Percentiles rank a stretch among this genome's conserved stretches.
These are phyloP conservation scores for Kwoniella sp. DNA, from an alignment of 768 basidiomycete species.

Conservation along the genomic window DNA sequence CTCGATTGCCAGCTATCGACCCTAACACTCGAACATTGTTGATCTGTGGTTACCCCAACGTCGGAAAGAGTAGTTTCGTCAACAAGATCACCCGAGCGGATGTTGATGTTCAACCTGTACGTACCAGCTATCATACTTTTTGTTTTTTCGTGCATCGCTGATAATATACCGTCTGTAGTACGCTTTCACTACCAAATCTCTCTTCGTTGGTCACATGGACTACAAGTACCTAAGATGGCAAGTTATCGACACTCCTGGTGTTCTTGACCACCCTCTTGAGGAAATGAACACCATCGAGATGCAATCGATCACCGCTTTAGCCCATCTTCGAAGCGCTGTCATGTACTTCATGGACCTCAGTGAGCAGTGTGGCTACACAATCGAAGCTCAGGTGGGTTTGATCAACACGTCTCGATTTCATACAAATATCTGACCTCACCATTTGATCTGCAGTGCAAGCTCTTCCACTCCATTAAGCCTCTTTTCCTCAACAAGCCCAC, in stretches of 20 bases:
- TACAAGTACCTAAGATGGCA: slow-evolving; percentile 99
- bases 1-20: slow-evolving; percentile 95
- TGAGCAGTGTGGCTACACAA: slow-evolving; percentile 95
- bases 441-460: slow-evolving; percentile 72
- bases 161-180: slow-evolving; percentile 58
- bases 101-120: slow-evolving; percentile 89
- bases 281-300: slow-evolving; percentile 99
- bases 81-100: slow-evolving; percentile 99
- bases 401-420: slow-evolving; percentile 8
- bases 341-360: slow-evolving; percentile 99
- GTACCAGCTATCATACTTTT: slow-evolving; percentile 8
- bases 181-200: slow-evolving; percentile 97
- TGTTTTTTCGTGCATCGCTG: neutral
- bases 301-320: slow-evolving; percentile 96
- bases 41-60: slow-evolving; percentile 98
- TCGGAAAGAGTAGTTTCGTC: slow-evolving; percentile 98
- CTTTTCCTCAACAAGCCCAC: slow-evolving; percentile 92
- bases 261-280: slow-evolving; percentile 95
- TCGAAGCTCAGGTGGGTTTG: slow-evolving; percentile 87
- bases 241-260: slow-evolving; percentile 98
- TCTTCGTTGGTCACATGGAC: slow-evolving; percentile 97
- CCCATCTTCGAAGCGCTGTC: slow-evolving; percentile 89
- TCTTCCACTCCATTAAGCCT: slow-evolving; percentile 99
- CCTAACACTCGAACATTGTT: slow-evolving; percentile 96
- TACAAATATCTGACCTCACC: slow-evolving; percentile 12